Evolutionary conservation across 495 filamentous ascomycete genomes (phyloP), one percentile per base, ranked within the genome.

Genomic region (Penicillium salamii): DNA sequence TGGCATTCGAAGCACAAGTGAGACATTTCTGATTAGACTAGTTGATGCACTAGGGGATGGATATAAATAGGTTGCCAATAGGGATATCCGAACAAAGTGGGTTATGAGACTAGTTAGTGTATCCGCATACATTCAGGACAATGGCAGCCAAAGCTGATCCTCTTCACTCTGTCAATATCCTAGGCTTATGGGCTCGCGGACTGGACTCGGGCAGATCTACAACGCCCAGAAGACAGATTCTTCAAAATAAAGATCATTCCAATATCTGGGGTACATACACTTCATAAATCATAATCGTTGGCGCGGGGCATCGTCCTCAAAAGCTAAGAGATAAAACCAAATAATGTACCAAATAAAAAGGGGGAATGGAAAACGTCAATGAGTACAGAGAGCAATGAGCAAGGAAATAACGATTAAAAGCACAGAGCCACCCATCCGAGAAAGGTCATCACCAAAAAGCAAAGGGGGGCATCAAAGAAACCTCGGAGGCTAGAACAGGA

Each of bases 401-500:
- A 40, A 40, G 18, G 15, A 21, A 39, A 23, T 18, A 37, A 17
- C 34, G 14, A n/a, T n/a, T n/a, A 37, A 40, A 46, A 47, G 26
- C 17, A 39, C 17, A 46, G 17, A 24, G 17, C n/a, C n/a, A n/a
- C n/a, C n/a, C n/a, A n/a, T n/a, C n/a, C n/a, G n/a, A n/a, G n/a
- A n/a, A n/a, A n/a, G n/a, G n/a, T n/a, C n/a, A 42, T 11, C 29
- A 32, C 12, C 7, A 11, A 13, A 11, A 32, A 32, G 12, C 12
- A 32, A 32, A 32, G 23, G 23, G 35, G 11, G 24, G 36, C 12
- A 33, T 17, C 15, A 53, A 32, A 5, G 21, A 19, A 42, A 31
- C 40, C 26, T n/a, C n/a, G 7, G 14, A 45, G 19, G 20, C 31
- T 50, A 71, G 33, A 59, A 54, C 41, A 67, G 57, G 7, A 66